These are phyloP conservation scores for Sporothrix pseudoabietina DNA, from an alignment of 2,329 filamentous ascomycete species.

Conservation along the genomic window DNA sequence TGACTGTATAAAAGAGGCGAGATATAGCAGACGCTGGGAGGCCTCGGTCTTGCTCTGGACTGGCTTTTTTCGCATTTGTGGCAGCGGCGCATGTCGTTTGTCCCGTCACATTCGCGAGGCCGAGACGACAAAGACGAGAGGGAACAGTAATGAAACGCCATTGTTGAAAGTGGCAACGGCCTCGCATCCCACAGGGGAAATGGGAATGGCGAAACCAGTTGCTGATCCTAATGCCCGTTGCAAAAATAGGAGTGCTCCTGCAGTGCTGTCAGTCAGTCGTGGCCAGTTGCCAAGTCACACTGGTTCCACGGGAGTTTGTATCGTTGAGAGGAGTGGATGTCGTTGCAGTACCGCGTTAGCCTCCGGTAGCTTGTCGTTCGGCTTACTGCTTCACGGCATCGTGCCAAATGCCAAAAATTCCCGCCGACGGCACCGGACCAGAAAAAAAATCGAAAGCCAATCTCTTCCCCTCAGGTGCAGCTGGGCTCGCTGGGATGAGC, in stretches of 20 bases:
- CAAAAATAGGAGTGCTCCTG: background rate
- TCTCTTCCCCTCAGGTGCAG: background rate
- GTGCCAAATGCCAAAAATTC: background rate
- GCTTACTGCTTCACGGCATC: conserved; percentile 17
- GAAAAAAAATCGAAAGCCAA: background rate
- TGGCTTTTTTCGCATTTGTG: background rate
- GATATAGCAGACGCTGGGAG: background rate
- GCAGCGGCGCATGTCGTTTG: background rate
- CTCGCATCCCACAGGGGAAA: background rate
- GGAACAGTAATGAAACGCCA: background rate
- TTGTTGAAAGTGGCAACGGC: background rate
- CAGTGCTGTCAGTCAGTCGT: background rate
- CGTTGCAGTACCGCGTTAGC: conserved; percentile 3
- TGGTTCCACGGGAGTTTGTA: background rate
- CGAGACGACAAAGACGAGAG: background rate
- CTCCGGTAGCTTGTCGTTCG: background rate
- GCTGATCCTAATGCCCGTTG: background rate
- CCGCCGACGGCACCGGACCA: conserved; percentile 10
- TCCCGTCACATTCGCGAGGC: background rate
- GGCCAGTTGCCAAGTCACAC: background rate
- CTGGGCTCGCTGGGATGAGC: background rate
- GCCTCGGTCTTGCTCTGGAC: background rate
- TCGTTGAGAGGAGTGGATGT: background rate
- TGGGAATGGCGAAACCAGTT: background rate
- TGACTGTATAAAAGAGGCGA: background rate